These are phyloP conservation scores for Themeda triandra DNA, from an alignment of 176 grass and related monocot genomes.

Conservation along the genomic window DNA sequence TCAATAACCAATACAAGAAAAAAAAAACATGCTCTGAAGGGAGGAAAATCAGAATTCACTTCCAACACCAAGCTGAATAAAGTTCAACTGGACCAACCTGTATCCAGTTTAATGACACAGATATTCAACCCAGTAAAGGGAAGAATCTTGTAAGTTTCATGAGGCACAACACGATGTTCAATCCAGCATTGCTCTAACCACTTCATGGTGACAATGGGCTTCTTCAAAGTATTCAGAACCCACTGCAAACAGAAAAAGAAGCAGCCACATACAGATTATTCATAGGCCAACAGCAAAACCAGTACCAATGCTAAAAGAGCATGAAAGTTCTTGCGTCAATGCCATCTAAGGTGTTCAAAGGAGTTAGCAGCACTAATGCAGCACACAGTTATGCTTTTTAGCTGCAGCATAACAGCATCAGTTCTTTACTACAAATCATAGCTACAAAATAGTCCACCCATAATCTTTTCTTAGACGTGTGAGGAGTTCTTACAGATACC, in stretches of 20 bases:
- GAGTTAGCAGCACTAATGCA: not conserved
- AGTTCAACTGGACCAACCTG: conserved; percentile 41
- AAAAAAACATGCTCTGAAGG: not conserved
- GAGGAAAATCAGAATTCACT: conserved; percentile 24
- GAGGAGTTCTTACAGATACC: not conserved
- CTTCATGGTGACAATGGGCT: conserved; percentile 66
- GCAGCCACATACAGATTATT: conserved; percentile 15
- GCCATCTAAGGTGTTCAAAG: not conserved
- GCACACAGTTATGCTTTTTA: not conserved
- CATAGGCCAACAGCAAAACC: conserved; percentile 11
- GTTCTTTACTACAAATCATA: not conserved
- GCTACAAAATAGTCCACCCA: not conserved
- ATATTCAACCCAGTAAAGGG: conserved; percentile 94
- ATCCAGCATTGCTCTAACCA: conserved; percentile 93
- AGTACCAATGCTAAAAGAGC: not conserved
- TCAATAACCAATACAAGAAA: too few species aligned
- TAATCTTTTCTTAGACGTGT: not conserved
- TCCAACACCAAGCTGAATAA: conserved; percentile 13
- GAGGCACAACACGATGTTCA: conserved; percentile 92
- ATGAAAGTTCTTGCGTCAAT: conserved; percentile 18
- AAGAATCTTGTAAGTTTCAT: conserved; percentile 79
- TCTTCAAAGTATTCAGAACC: conserved; percentile 78
- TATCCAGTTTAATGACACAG: conserved; percentile 74
- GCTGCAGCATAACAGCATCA: not conserved
- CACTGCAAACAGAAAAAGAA: conserved; percentile 57